Percentiles rank a stretch among this genome's conserved stretches.
phyloP scores from a whole-genome alignment of 2,329 filamentous ascomycete species.

The Akanthomyces uredinophilus region DNA sequence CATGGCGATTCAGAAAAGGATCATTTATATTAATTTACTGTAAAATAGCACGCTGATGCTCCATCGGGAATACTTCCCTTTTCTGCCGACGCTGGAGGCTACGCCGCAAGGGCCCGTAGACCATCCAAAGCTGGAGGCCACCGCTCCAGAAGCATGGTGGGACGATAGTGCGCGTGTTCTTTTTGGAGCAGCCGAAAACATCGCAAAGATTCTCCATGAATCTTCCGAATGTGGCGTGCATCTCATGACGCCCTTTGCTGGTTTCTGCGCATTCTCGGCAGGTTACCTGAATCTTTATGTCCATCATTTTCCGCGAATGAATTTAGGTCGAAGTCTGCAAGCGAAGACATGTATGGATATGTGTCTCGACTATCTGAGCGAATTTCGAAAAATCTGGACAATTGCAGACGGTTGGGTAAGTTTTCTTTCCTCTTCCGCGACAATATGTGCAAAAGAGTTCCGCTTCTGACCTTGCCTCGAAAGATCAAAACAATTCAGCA shows the following conservation, averaged over 20 bases:
- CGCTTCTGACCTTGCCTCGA: background rate
- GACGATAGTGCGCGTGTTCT: conserved; percentile 32
- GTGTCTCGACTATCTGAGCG: conserved; percentile 24
- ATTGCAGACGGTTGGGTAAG: conserved; percentile 27
- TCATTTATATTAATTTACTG: background rate
- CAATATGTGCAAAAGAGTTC: background rate
- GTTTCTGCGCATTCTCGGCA: conserved; percentile 42
- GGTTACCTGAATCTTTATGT: conserved; percentile 39
- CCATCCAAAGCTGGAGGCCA: conserved; percentile 32
- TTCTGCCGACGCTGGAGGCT: conserved; percentile 32
- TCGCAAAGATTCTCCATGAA: conserved; percentile 32
- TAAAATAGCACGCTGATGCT: conserved; percentile 34
- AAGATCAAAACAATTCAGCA: conserved; percentile 24
- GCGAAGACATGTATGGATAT: conserved; percentile 21
- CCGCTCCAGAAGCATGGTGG: conserved; percentile 37
- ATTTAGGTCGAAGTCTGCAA: conserved; percentile 27
- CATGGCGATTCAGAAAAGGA: background rate
- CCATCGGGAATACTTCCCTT: conserved; percentile 40
- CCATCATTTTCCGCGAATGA: conserved; percentile 36
- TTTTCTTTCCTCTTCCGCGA: no score
- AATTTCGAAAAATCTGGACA: conserved; percentile 25
- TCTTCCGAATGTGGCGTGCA: conserved; percentile 32
- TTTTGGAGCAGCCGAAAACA: conserved; percentile 32
- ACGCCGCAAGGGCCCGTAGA: conserved; percentile 35
- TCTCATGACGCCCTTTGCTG: conserved; percentile 37